Conservation (phyloP, 2,329 filamentous ascomycete species). For the Aspergillus hiratsukae region DNA sequence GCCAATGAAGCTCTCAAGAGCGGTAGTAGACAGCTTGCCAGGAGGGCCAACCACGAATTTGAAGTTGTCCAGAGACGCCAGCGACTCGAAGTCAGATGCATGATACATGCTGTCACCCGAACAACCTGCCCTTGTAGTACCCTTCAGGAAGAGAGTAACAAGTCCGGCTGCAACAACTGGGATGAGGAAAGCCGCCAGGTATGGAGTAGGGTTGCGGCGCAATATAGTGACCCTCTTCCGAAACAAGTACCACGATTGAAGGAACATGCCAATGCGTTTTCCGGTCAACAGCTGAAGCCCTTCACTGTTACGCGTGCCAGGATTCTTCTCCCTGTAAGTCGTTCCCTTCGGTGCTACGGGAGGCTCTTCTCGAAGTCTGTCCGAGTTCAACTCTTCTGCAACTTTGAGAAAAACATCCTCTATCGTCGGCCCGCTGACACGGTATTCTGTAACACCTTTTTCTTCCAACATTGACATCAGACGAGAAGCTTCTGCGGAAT, state of each 20-base stretch:
- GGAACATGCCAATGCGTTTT: conserved; percentile 61
- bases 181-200: conserved; percentile 67
- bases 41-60: conserved; percentile 36
- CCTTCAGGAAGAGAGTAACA: conserved; percentile 69
- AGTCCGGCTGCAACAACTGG: conserved; percentile 76
- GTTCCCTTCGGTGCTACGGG: conserved; percentile 9
- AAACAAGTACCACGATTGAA: conserved; percentile 71
- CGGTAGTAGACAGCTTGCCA: conserved; percentile 21
- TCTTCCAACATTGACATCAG: conserved; percentile 68
- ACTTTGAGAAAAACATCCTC: conserved; percentile 89
- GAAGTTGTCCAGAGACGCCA: conserved; percentile 26
- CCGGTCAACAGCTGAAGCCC: conserved; percentile 58
- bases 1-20: conserved; percentile 17
- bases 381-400: conserved; percentile 65
- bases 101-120: conserved; percentile 33
- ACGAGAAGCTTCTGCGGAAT: conserved; percentile 65
- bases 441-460: conserved; percentile 67
- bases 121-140: conserved; percentile 52
- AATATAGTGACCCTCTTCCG: conserved; percentile 73
- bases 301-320: conserved; percentile 9
- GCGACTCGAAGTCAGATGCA: conserved; percentile 22
- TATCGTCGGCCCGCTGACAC: conserved; percentile 82
- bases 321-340: conserved; percentile 9
- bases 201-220: conserved; percentile 72
- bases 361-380: conserved; percentile 6